Percentiles rank a stretch among this genome's conserved stretches.
These are phyloP conservation scores for Cornus controversa DNA, from an alignment of 148 eudicot genomes.

Conservation along the genomic window DNA sequence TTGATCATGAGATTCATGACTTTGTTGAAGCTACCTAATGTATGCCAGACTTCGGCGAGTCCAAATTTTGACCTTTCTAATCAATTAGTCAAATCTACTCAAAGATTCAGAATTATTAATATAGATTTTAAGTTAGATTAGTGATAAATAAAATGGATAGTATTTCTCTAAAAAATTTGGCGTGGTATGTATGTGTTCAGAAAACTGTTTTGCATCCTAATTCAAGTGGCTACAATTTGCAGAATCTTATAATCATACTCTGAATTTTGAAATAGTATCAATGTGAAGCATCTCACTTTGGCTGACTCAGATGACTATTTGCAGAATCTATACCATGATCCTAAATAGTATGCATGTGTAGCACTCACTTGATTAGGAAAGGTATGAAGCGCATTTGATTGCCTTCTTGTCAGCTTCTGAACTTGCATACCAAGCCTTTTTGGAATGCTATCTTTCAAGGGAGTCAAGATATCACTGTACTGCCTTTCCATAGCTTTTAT, in stretches of 20 bases:
- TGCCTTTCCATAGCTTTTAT: conserved; percentile 82
- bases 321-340: conserved; percentile 5
- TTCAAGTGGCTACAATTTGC: background rate
- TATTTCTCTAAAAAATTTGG: background rate
- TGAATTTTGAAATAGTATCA: background rate
- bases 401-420: conserved; percentile 80
- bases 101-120: background rate
- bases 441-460: conserved; percentile 77
- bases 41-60: background rate
- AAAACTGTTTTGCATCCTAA: background rate
- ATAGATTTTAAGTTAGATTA: background rate
- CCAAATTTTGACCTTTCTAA: background rate
- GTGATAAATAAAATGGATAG: background rate
- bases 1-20: background rate
- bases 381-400: conserved; percentile 50
- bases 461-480: conserved; percentile 72
- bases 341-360: background rate
- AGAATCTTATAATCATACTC: background rate
- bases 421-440: conserved; percentile 87
- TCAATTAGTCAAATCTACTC: background rate
- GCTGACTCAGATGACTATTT: background rate
- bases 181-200: background rate
- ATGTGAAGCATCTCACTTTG: background rate
- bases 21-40: no score
- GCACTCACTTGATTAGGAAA: conserved; percentile 67